Conservation (phyloP, 139 green algal species). For the Edaphochlamys debaryana region DNA sequence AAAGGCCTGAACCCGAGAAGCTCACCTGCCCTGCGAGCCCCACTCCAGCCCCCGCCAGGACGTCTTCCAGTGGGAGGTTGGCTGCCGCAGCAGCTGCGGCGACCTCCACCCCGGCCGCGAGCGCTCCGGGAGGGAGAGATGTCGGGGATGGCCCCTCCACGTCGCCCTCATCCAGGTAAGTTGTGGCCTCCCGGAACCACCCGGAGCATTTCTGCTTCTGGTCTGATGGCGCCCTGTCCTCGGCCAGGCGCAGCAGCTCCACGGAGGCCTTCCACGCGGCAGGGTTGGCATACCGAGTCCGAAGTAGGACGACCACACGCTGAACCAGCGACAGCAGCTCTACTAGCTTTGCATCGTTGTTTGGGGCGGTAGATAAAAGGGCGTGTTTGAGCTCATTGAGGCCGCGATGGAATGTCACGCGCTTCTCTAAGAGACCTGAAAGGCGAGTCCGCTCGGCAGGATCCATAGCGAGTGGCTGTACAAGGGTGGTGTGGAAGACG, state of each 20-base stretch:
- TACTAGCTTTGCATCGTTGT: neutral
- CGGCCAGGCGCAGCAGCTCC: neutral
- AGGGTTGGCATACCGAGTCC: constrained; percentile 19
- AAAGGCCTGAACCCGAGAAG: neutral
- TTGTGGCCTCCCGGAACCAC: neutral
- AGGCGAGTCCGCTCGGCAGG: too few species aligned
- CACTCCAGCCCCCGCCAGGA: neutral
- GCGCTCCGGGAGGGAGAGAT: neutral
- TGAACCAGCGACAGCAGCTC: neutral
- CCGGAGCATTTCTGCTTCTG: neutral
- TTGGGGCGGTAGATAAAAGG: neutral
- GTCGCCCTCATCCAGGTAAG: constrained; percentile 11
- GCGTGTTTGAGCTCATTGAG: neutral
- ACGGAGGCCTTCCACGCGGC: constrained; percentile 13
- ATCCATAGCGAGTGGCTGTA: too few species aligned
- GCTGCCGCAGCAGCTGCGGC: constrained; percentile 2
- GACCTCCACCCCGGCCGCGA: neutral
- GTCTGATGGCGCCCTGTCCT: neutral
- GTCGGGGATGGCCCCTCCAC: constrained; percentile 6
- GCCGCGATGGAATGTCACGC: constrained; percentile 1
- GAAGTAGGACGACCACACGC: neutral
- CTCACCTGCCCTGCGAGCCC: neutral
- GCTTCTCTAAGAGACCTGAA: constrained; percentile 27
- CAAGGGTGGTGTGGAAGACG: too few species aligned
- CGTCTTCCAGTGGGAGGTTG: constrained; percentile 13